Percentiles rank a stretch among this genome's conserved stretches.
Evolutionary conservation across 2,329 filamentous ascomycete species (phyloP).

Genomic region (Lachnellula suecica): DNA sequence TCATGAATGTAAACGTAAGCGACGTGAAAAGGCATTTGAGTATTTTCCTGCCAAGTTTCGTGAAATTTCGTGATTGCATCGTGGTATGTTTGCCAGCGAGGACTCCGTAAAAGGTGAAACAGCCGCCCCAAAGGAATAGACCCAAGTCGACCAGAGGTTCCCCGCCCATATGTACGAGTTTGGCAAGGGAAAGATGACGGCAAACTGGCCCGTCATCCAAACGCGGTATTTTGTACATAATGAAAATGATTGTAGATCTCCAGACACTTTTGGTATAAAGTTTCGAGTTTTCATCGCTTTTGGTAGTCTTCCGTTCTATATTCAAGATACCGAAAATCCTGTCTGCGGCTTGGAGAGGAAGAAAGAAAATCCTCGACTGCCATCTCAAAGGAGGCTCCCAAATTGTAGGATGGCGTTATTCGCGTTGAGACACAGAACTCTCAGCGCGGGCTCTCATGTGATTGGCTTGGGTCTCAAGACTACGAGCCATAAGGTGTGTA

Average conservation of each 20-base stretch:
- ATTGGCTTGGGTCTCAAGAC: constrained; percentile 61
- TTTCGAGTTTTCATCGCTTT: neutral
- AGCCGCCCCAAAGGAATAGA: neutral
- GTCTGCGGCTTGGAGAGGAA: neutral
- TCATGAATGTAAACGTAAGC: neutral
- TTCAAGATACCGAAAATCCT: neutral
- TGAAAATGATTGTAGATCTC: neutral
- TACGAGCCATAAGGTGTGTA: constrained; percentile 67
- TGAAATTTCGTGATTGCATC: constrained; percentile 1
- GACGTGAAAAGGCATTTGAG: neutral
- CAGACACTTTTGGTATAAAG: constrained; percentile 2
- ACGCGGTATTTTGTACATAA: constrained; percentile 6
- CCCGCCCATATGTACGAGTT: constrained; percentile 10
- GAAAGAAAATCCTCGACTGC: neutral
- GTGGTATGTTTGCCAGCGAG: neutral
- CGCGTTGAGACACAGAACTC: constrained; percentile 28
- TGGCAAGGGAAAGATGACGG: neutral
- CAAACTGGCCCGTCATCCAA: neutral
- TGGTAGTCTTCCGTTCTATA: neutral
- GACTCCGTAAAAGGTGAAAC: neutral
- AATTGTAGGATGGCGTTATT: constrained; percentile 8
- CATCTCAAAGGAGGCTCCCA: neutral
- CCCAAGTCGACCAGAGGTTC: neutral
- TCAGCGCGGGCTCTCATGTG: constrained; percentile 62
- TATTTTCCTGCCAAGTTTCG: neutral